Conservation (phyloP, 2,329 filamentous ascomycete species). For the Neofusicoccum sp. region DNA sequence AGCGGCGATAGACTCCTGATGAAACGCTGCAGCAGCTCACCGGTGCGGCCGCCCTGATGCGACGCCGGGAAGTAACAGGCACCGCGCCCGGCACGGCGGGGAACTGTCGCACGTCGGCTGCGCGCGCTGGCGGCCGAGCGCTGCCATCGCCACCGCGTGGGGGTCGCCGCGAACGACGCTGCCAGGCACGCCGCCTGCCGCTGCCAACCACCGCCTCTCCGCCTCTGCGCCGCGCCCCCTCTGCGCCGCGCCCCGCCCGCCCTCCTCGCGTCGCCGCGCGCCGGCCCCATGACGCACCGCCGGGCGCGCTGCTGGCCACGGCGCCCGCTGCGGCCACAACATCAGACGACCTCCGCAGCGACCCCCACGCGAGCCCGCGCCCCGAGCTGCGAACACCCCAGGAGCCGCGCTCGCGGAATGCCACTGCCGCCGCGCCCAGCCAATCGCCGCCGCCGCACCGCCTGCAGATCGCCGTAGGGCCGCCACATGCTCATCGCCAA, state of each 20-base stretch:
- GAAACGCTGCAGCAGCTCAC: neutral
- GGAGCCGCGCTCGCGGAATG: neutral
- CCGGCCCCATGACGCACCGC: neutral
- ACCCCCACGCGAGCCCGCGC: neutral
- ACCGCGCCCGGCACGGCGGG: neutral
- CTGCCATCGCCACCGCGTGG: slow-evolving; percentile 6
- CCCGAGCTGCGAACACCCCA: neutral
- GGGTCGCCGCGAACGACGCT: neutral
- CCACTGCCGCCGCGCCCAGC: neutral
- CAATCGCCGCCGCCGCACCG: neutral
- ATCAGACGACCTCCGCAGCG: neutral
- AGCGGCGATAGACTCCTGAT: neutral
- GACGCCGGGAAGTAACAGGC: neutral
- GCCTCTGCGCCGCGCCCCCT: neutral
- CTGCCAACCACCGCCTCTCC: neutral
- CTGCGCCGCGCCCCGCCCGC: neutral
- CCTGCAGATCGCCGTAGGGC: neutral
- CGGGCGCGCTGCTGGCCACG: neutral
- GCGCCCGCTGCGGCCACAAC: neutral
- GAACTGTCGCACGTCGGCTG: neutral
- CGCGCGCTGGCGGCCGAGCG: neutral
- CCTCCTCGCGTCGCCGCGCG: neutral
- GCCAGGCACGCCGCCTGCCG: neutral
- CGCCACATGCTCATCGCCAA: neutral
- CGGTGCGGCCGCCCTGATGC: neutral